Evolutionary conservation across 1,284 basidiomycete species (phyloP).

Genomic region (Papiliotrema terrestris): DNA sequence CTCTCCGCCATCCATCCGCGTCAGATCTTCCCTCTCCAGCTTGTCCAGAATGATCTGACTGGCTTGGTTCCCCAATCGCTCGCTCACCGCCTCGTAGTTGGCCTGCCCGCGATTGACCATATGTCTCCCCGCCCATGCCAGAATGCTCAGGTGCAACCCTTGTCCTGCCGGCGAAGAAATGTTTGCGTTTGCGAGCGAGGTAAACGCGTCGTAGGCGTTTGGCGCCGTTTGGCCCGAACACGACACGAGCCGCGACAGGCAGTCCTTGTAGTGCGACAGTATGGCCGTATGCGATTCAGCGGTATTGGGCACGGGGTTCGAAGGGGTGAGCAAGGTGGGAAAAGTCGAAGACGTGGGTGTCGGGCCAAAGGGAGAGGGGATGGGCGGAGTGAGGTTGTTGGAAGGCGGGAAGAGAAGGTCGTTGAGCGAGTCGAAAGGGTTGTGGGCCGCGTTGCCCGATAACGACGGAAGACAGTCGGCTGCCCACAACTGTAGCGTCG

Average conservation of each 20-base stretch:
- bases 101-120: constrained; percentile 31
- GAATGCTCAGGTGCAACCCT: constrained; percentile 29
- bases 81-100: constrained; percentile 33
- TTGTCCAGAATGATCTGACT: constrained; percentile 15
- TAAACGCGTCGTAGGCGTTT: constrained; percentile 27
- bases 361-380: not conserved
- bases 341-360: not conserved
- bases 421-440: constrained; percentile 22
- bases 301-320: constrained; percentile 1
- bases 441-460: constrained; percentile 10
- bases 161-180: constrained; percentile 17
- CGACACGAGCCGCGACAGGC: constrained; percentile 24
- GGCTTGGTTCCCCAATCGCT: constrained; percentile 28
- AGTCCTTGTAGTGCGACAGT: constrained; percentile 23
- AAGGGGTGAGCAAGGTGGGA: not conserved
- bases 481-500: constrained; percentile 29
- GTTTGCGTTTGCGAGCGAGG: constrained; percentile 17
- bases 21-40: constrained; percentile 1
- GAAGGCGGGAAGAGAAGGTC: not conserved
- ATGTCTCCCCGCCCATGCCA: constrained; percentile 37
- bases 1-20: constrained; percentile 11
- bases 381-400: not conserved
- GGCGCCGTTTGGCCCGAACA: constrained; percentile 15
- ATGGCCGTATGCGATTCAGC: constrained; percentile 12
- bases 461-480: constrained; percentile 27